Evolutionary conservation across 2,329 filamentous ascomycete genomes (phyloP), one percentile per base, ranked within the genome.

Genomic region (Leptographium wingfieldii): DNA sequence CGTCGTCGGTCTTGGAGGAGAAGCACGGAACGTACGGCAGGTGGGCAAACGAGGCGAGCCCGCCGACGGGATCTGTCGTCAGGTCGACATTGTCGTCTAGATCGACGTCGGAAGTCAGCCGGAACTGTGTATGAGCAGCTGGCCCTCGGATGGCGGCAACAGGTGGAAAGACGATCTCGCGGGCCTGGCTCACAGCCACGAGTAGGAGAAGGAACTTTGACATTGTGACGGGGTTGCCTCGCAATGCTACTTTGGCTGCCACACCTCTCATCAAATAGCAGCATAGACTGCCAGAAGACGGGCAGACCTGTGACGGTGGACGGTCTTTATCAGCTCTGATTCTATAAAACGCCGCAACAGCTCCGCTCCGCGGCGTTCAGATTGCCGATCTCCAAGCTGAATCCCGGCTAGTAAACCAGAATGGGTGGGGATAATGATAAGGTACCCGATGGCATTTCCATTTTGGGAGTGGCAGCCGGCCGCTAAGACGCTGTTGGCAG

Each of bases 1-100:
- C 77, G 57, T 78, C 74, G n/a, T 79, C 76, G 3, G 61, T 9
- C 46, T 59, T 55, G 2, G 59, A 16, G 6, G 51, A 16, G 22
- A 86, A 73, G 66, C 83, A 86, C 65, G 82, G 83, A 51, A 81
- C 74, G 61, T 85, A 78, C 58, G 79, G 77, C 56, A 86, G 70
- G 67, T 84, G 82, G 27, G 80, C 83, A 67, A 85, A 87, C 55
- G 81, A 85, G 56, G 79, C 80, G 57, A 89, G 80, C 48, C 86
- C 86, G 46, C 70, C 68, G 65, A 76, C 74, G 61, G 75, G 73
- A 16, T 71, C 73, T 16, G 68, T 72, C 9, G 71, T 62, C 27
- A 78, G 73, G 56, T 77, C 72, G 16, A 76, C 68, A 49, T 72
- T 68, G 31, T 60, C 61, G 31, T 57, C 59, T 22, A 29, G 1